Base-by-base conservation (phyloP, 1,139 yeast species). In the Geotrichum aggregatum region DNA sequence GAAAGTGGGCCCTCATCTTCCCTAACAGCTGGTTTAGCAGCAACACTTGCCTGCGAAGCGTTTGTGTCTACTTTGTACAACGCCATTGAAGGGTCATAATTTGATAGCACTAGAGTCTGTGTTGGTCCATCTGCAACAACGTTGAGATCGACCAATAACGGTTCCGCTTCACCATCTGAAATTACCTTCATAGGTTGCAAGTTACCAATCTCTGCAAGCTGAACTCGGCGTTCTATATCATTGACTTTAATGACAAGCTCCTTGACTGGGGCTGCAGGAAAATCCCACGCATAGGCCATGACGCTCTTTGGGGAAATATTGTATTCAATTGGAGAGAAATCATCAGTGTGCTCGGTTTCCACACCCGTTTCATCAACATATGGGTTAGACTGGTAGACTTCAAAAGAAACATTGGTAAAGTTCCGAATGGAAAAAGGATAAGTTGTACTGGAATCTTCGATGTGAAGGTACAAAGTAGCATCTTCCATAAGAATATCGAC, bases 281-380 rank as follows among this genome's bases (percentile, higher is more conserved):
- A 92, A 66, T 92, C 98, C 87, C 96, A 92, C 0, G 98, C 89
- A 67, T 92, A 92, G 0, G 98, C 96, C 98, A 92, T 92, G 1
- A 87, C 95, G 71, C 96, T 87, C 65, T 80, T 82, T 1, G 95
- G 82, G 0, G 97, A 97, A 21, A 91, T 76, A 54, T 79, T 78
- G 65, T 89, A 92, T 63, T 77, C 82, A 24, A 88, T 76, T 71
- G 61, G 74, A 59, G 59, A 74, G 72, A 48, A 78, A 11, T 31
- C 33, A 2, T 64, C 60, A 40, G 54, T 65, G 3, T 52, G 52
- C 1, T 55, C 51, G 28, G 55, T 52, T 44, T 74, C 72, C 54
- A 81, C 87, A 8, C 91, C 95, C 59, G 82, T 81, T 43, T 79
- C 86, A 62, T 84, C 83, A 39, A 85, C 71, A 59, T 82, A 79